Evolutionary conservation across 2,329 filamentous ascomycete genomes (phyloP), one percentile per base, ranked within the genome.

Genomic region (Didymosphaeria variabile): DNA sequence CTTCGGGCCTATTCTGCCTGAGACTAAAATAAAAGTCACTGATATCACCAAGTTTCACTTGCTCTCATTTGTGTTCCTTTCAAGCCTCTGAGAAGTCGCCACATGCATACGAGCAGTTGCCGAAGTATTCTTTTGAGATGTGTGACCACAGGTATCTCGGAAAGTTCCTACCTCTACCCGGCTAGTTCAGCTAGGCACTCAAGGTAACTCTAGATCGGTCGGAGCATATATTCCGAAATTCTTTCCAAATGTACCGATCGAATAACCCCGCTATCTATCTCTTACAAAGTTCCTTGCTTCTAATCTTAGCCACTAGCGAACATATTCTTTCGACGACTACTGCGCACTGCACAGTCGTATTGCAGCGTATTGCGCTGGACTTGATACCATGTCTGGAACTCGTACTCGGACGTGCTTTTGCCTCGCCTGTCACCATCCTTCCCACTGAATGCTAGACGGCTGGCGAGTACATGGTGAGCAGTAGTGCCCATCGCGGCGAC

Each of bases 241-340:
- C 29, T 17, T 15, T 32, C 19, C 8, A 23, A n/a, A 38, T 38
- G 31, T 42, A 13, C 21, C 55, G 17, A 57, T 50, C 32, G n/a
- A 42, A 49, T n/a, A 17, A 40, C 6, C 44, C 42, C 45, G 15
- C n/a, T 5, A 10, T 31, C 26, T 42, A 45, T 36, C 9, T 42
- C 55, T 13, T 36, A 36, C 53, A 47, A 46, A 4, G 29, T 36
- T 50, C 45, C 55, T 57, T 45, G 36, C 56, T 19, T 45, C 36
- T 50, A 58, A 58, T 45, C 47, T 58, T 52, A 58, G 36, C 23
- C 19, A 23, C 46, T 12, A n/a, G 19, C 56, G 47, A 45, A 52
- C 45, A 19, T 36, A 53, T 29, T 45, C 21, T 31, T 13, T 13
- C 47, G 8, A 29, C 9, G 8, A 17, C 15, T 19, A 40, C 26